phyloP scores from a whole-genome alignment of 257 asterid genomes.

The Penstemon newberryi region DNA sequence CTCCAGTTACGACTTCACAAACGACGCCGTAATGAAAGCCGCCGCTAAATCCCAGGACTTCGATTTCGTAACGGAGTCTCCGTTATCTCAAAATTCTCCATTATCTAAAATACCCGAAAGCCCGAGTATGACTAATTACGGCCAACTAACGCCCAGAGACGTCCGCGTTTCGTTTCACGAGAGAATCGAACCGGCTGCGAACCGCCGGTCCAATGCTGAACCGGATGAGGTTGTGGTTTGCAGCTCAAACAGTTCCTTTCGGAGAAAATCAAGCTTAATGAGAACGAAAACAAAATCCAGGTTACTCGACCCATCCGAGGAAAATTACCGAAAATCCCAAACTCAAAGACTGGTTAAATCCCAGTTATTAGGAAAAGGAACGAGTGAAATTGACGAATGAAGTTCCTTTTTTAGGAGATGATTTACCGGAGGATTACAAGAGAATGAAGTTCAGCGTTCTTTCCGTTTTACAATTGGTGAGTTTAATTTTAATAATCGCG shows the following conservation, averaged over 20 bases:
- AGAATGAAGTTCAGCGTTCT: too few species aligned
- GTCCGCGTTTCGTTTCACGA: slow-evolving; percentile 54
- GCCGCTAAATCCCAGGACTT: slow-evolving; percentile 35
- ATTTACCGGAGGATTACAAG: too few species aligned
- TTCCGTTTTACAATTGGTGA: too few species aligned
- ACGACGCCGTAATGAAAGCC: slow-evolving; percentile 36
- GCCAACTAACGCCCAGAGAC: slow-evolving; percentile 41
- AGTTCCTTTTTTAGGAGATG: too few species aligned
- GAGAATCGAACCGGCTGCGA: slow-evolving; percentile 33
- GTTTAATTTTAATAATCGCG: too few species aligned
- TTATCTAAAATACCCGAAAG: slow-evolving; percentile 38
- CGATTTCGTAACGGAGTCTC: slow-evolving; percentile 42
- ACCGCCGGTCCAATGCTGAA: slow-evolving; percentile 50
- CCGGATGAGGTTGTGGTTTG: slow-evolving; percentile 55
- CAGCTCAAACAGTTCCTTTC: too few species aligned
- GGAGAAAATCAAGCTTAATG: slow-evolving; percentile 50
- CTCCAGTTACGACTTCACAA: slow-evolving; percentile 52
- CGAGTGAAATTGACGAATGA: too few species aligned
- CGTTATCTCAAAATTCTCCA: slow-evolving; percentile 30
- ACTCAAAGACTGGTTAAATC: slow-evolving; percentile 23
- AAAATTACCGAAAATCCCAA: slow-evolving; percentile 38
- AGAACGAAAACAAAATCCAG: slow-evolving; percentile 59
- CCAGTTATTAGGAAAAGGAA: too few species aligned
- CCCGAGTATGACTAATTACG: slow-evolving; percentile 4
- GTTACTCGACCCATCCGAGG: slow-evolving; percentile 65